phyloP scores from a whole-genome alignment of 2,329 filamentous ascomycete species.

The Cercospora nicotianae region DNA sequence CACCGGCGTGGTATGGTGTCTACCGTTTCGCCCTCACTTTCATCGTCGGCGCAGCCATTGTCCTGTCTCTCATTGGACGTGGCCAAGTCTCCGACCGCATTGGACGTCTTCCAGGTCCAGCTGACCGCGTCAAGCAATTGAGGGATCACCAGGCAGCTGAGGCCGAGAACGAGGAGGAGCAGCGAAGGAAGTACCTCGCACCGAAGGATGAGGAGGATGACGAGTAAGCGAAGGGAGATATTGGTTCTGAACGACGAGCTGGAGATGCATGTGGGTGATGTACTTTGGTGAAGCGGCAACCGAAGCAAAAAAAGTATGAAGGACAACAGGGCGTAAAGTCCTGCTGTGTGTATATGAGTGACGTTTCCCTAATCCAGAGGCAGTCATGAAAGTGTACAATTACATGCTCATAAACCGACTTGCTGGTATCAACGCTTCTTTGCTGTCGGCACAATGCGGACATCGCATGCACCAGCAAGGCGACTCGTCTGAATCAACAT shows the following conservation, averaged over 20 bases:
- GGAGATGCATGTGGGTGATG: background rate
- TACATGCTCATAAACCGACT: background rate
- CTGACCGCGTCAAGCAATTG: constrained; percentile 53
- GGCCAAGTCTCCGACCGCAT: constrained; percentile 69
- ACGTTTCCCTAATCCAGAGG: background rate
- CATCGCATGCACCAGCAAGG: background rate
- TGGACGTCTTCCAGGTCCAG: constrained; percentile 45
- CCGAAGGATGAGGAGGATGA: constrained; percentile 36
- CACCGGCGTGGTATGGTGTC: constrained; percentile 79
- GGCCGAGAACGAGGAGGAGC: constrained; percentile 37
- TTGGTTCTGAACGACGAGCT: background rate
- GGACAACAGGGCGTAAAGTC: background rate
- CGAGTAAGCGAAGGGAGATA: constrained; percentile 18
- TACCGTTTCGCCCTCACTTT: constrained; percentile 94
- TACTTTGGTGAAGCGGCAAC: background rate
- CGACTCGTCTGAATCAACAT: background rate
- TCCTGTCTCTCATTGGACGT: constrained; percentile 76
- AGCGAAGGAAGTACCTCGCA: constrained; percentile 34
- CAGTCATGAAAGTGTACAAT: constrained; percentile 3
- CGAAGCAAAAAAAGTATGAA: background rate
- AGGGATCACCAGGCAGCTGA: constrained; percentile 39
- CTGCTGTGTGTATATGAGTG: background rate
- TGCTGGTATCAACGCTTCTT: background rate
- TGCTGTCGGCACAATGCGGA: background rate
- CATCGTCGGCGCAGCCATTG: constrained; percentile 79